A percentile compares a stretch with the other conserved stretches of the same genome.
Evolutionary conservation across 2,329 filamentous ascomycete genomes (phyloP).

Genomic region (Calcarisporium arbuscula): DNA sequence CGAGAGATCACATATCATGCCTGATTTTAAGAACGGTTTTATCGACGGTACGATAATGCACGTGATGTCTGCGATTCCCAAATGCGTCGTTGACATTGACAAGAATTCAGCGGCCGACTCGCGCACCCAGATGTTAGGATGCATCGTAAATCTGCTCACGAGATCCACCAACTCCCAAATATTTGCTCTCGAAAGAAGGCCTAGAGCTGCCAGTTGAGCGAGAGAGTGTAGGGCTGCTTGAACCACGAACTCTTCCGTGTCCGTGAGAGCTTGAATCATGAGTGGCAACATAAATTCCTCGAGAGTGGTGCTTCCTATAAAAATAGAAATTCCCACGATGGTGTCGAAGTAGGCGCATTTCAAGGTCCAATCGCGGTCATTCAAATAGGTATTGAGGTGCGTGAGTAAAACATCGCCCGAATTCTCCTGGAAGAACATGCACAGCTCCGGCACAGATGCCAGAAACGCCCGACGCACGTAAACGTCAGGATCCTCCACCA

Average conservation of each 20-base stretch:
- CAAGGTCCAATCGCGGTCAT: slow-evolving; percentile 92
- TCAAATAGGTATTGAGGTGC: slow-evolving; percentile 94
- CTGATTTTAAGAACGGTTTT: slow-evolving; percentile 72
- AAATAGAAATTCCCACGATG: slow-evolving; percentile 85
- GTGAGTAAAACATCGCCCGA: slow-evolving; percentile 95
- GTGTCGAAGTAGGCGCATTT: slow-evolving; percentile 97
- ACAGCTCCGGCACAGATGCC: slow-evolving; percentile 83
- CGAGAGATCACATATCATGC: slow-evolving; percentile 58
- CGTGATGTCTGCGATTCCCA: slow-evolving; percentile 73
- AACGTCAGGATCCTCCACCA: slow-evolving; percentile 81
- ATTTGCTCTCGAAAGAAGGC: slow-evolving; percentile 76
- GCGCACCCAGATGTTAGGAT: slow-evolving; percentile 92
- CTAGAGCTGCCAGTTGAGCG: slow-evolving; percentile 80
- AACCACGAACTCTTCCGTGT: slow-evolving; percentile 89
- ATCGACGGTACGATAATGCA: slow-evolving; percentile 80
- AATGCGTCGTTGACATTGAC: slow-evolving; percentile 64
- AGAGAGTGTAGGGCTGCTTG: slow-evolving; percentile 85
- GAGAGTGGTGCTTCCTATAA: slow-evolving; percentile 79
- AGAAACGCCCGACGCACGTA: slow-evolving; percentile 87
- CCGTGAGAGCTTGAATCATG: slow-evolving; percentile 91
- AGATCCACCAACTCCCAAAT: slow-evolving; percentile 85
- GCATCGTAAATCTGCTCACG: slow-evolving; percentile 78
- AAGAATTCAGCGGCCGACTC: slow-evolving; percentile 84
- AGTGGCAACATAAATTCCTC: slow-evolving; percentile 94
- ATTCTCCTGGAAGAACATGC: slow-evolving; percentile 89